Conservation (phyloP, 1,139 yeast genomes). For the Groenewaldozyma auringiensis region DNA sequence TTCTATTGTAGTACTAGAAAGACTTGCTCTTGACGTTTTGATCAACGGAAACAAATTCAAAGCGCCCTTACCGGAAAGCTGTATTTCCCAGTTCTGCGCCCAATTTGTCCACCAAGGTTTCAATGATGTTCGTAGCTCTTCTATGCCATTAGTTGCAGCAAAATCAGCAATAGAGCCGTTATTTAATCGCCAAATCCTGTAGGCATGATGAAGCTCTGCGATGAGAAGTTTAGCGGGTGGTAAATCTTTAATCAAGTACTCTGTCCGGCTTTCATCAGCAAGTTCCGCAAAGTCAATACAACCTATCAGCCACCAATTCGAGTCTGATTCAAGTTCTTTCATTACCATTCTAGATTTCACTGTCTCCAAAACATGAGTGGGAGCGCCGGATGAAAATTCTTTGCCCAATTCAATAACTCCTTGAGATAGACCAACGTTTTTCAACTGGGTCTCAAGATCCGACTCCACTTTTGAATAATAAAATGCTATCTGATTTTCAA, state of each 20-base stretch:
- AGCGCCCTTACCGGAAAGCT: slow-evolving; percentile 20
- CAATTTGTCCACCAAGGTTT: slow-evolving; percentile 28
- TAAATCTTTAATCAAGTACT: slow-evolving; percentile 2
- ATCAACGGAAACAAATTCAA: slow-evolving; percentile 17
- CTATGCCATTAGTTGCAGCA: slow-evolving; percentile 12
- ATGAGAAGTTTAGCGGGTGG: slow-evolving; percentile 18
- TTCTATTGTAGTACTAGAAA: slow-evolving; percentile 20
- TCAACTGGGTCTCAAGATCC: slow-evolving; percentile 18
- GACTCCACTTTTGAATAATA: slow-evolving; percentile 19
- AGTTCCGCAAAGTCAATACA: slow-evolving; percentile 8
- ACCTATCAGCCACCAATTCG: slow-evolving; percentile 27
- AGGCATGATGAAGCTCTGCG: slow-evolving; percentile 22
- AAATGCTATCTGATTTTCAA: slow-evolving; percentile 25
- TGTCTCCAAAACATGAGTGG: slow-evolving; percentile 24
- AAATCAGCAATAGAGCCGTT: slow-evolving; percentile 19
- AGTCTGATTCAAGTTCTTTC: slow-evolving; percentile 19
- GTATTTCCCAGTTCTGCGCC: slow-evolving; percentile 23
- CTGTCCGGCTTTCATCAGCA: background rate
- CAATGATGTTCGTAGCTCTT: slow-evolving; percentile 15
- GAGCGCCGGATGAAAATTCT: slow-evolving; percentile 23
- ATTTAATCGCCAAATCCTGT: slow-evolving; percentile 25
- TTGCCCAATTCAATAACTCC: slow-evolving; percentile 27
- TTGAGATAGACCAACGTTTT: slow-evolving; percentile 28
- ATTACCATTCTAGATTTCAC: slow-evolving; percentile 22
- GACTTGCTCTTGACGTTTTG: slow-evolving; percentile 19